phyloP scores from a whole-genome alignment of 352 stramenopile species.

The Phytophthora capsici region DNA sequence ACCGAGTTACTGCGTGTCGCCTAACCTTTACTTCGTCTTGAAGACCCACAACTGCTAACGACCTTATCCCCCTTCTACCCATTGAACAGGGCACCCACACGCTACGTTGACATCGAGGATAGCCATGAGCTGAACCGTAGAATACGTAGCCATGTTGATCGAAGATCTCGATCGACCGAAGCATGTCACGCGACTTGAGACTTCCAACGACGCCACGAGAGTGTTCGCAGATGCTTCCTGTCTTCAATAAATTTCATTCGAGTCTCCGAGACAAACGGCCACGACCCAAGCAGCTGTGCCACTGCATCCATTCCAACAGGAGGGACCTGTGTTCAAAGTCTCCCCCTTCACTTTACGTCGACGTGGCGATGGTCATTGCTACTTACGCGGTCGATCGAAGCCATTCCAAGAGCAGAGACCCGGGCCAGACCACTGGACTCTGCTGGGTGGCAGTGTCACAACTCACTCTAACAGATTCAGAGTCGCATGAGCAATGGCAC shows the following conservation, averaged over 20 bases:
- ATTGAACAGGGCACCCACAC: conserved; percentile 10
- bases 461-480: conserved; percentile 6
- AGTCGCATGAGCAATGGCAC: conserved; percentile 28
- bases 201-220: conserved; percentile 1
- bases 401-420: conserved; percentile 17
- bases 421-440: not conserved
- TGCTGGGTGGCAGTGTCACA: conserved; percentile 1
- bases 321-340: not conserved
- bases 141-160: conserved; percentile 21
- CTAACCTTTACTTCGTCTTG: conserved; percentile 19
- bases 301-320: conserved; percentile 6
- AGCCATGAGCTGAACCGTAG: not conserved
- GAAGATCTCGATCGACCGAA: not conserved
- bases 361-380: conserved; percentile 13
- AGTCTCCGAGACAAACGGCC: conserved; percentile 4
- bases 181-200: conserved; percentile 8
- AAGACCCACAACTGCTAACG: not conserved
- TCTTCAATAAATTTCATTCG: conserved; percentile 34
- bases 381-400: conserved; percentile 16
- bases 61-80: not conserved
- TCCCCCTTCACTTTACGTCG: conserved; percentile 11
- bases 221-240: conserved; percentile 18
- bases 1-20: conserved; percentile 14
- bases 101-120: conserved; percentile 4
- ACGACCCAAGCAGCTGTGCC: conserved; percentile 19